A percentile compares a stretch with the other conserved stretches of the same genome.
These are phyloP conservation scores for Porpolomopsis calyptriformis DNA, from an alignment of 768 basidiomycete species.

Conservation along the genomic window DNA sequence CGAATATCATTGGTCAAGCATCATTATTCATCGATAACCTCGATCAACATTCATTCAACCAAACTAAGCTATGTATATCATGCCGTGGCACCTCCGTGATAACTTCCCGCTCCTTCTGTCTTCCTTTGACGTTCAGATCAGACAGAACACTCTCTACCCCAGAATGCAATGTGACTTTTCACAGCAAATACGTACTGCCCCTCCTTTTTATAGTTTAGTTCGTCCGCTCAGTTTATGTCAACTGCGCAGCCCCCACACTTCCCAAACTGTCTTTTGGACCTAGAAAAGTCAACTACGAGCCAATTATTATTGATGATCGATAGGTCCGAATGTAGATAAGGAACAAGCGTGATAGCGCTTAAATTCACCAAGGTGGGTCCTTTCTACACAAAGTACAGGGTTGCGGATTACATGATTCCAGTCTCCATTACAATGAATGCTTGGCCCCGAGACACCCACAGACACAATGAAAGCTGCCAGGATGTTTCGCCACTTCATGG, in stretches of 20 bases:
- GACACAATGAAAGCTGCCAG: neutral
- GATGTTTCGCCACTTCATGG: neutral
- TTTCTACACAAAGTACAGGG: neutral
- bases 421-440: neutral
- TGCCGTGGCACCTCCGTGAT: neutral
- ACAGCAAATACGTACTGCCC: neutral
- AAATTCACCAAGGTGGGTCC: too few species aligned
- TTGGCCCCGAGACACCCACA: slow-evolving; percentile 1
- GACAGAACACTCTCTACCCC: too few species aligned
- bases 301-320: too few species aligned
- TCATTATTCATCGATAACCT: neutral
- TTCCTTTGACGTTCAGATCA: neutral
- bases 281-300: too few species aligned
- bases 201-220: too few species aligned
- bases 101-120: neutral
- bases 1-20: neutral
- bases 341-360: too few species aligned
- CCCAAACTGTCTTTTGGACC: too few species aligned
- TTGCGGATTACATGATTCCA: neutral
- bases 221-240: too few species aligned
- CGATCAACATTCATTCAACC: neutral
- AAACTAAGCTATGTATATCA: neutral
- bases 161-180: too few species aligned
- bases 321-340: too few species aligned
- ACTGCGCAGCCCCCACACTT: too few species aligned